phyloP scores from a whole-genome alignment of 306 rosid species.

The Cucurbita maxima region DNA sequence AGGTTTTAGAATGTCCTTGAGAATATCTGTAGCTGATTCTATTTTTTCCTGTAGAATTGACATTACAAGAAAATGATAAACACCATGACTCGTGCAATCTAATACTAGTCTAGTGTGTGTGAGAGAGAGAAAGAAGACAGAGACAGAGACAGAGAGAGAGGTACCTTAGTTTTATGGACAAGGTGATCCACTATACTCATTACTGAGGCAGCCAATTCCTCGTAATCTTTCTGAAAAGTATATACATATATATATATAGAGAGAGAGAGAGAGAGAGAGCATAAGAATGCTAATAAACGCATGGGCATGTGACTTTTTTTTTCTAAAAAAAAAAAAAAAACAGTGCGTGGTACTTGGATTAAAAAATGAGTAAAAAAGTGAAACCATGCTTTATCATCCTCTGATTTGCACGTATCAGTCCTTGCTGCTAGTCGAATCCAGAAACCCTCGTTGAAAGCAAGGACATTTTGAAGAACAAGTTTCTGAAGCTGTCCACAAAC shows the following conservation, averaged over 20 bases:
- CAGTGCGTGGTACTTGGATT: neutral
- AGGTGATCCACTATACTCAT: slow-evolving; percentile 65
- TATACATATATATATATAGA: neutral
- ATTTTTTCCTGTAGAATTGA: slow-evolving; percentile 55
- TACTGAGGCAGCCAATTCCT: slow-evolving; percentile 64
- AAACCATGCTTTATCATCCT: slow-evolving; percentile 76
- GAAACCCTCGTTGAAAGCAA: slow-evolving; percentile 66
- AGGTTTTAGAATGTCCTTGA: slow-evolving; percentile 66
- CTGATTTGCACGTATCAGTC: slow-evolving; percentile 75
- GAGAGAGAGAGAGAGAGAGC: neutral
- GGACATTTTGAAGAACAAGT: slow-evolving; percentile 68
- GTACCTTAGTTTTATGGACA: slow-evolving; percentile 75
- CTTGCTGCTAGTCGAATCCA: slow-evolving; percentile 92
- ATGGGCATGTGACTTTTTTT: neutral
- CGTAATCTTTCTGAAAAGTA: slow-evolving; percentile 69
- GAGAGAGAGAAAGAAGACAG: slow-evolving; percentile 1
- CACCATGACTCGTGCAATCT: neutral
- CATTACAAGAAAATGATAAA: neutral
- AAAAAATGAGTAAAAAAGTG: slow-evolving; percentile 6
- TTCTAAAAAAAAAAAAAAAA: neutral
- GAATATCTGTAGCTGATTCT: slow-evolving; percentile 77
- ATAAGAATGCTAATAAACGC: slow-evolving; percentile 4
- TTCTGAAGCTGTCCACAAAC: slow-evolving; percentile 58
- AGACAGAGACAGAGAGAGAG: slow-evolving; percentile 10
- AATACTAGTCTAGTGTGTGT: neutral